Base-by-base conservation (phyloP, 2,329 filamentous ascomycete species). In the Penicillium psychrosexuale region DNA sequence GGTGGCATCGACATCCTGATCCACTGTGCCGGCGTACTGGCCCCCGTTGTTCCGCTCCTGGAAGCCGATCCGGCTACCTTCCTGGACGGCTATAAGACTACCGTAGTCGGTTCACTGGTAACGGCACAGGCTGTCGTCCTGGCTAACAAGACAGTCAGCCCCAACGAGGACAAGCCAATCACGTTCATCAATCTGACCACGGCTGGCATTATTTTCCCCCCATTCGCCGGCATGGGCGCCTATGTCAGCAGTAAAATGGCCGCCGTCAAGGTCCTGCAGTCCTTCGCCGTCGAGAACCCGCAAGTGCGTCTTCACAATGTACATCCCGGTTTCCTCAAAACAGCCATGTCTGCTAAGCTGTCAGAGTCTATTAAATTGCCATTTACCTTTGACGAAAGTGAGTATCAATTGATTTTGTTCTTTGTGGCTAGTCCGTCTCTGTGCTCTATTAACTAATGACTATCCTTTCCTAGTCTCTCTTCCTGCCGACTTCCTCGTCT, bases 401-500 rank as follows among this genome's bases (percentile, higher is more conserved):
- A 51, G 55, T 52, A 34, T 19, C 19, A 19, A 19, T 2, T 19
- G 19, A 19, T 19, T 19, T 19, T 19, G 19, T 19, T 19, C 15
- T 51, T 46, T 30, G 9, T 40, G 28, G 38, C 38, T 42, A 33
- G 2, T 50, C 19, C n/a, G 17, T 43, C 3, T 51, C 5, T 36
- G 17, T 43, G 12, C 36, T 17, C 28, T 34, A 50, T 13, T 27
- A 43, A 36, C 47, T 43, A 51, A 51, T 8, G 13, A 36, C 19
- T 34, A 42, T 8, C 30, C 24, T 49, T 50, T 38, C 12, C 5
- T 28, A 66, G 63, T 63, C 31, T 61, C 60, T 36, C 59, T 68
- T 11, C 61, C 65, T 0, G 67, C 62, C 1, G 51, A 63, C 28
- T 70, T 70, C 45, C 59, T 56, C 19, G 66, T 77, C 6, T 78